These are phyloP conservation scores for Botrytis hyacinthi DNA, from an alignment of 2,329 filamentous ascomycete species.

Conservation along the genomic window DNA sequence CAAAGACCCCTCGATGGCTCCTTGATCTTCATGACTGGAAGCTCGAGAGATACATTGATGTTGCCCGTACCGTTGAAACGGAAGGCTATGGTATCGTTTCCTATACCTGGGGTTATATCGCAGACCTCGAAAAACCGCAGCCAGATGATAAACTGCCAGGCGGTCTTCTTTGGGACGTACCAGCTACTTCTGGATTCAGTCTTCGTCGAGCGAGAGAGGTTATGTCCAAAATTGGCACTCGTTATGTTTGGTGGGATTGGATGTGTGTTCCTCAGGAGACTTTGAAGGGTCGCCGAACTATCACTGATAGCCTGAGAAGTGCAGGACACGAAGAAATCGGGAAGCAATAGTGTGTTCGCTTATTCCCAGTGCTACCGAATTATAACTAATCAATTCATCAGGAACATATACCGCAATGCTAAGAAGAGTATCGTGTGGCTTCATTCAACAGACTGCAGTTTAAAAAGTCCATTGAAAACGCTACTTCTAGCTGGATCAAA, in stretches of 20 bases:
- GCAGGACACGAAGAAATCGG: background rate
- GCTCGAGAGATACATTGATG: background rate
- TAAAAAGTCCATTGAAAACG: background rate
- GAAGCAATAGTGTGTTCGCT: background rate
- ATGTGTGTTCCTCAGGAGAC: conserved; percentile 1
- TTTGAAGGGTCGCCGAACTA: background rate
- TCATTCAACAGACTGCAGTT: background rate
- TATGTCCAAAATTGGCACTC: background rate
- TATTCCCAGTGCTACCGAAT: no score
- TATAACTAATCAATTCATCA: background rate
- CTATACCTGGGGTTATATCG: background rate
- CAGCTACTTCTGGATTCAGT: background rate
- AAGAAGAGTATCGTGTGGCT: conserved; percentile 7
- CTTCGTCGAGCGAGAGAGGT: background rate
- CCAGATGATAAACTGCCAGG: background rate
- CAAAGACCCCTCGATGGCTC: background rate
- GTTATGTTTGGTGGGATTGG: background rate
- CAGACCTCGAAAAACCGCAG: background rate
- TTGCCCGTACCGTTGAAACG: background rate
- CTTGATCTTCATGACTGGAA: background rate
- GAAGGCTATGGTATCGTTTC: background rate
- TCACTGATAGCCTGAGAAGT: background rate
- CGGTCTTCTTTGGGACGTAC: background rate
- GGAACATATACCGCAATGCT: background rate
- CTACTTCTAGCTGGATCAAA: background rate